A percentile compares a stretch with the other conserved stretches of the same genome.
Conservation (phyloP, 2,329 filamentous ascomycete genomes). For the Penicillium vulpinum region DNA sequence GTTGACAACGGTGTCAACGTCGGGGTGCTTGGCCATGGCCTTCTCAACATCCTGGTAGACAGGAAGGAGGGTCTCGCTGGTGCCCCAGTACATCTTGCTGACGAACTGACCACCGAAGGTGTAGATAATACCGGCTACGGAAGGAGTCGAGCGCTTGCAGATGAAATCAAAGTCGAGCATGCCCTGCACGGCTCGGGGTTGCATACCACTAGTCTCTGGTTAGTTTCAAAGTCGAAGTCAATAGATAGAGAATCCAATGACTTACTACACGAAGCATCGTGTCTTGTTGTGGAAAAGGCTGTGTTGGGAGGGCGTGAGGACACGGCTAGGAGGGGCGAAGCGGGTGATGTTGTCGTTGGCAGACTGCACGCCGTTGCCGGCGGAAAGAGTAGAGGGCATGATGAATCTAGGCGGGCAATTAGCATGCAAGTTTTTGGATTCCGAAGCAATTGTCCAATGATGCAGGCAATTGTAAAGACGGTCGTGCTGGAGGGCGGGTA, state of each 20-base stretch:
- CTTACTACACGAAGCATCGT: conserved; percentile 96
- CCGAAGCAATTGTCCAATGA: not conserved
- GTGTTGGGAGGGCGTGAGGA: conserved; percentile 84
- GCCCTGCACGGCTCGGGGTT: conserved; percentile 87
- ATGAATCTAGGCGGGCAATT: conserved; percentile 33
- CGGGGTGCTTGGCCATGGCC: conserved; percentile 92
- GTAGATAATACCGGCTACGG: conserved; percentile 99
- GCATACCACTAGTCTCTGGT: conserved; percentile 67
- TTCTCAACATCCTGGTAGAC: conserved; percentile 95
- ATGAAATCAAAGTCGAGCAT: conserved; percentile 99
- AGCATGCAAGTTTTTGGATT: conserved; percentile 1
- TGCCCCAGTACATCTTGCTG: conserved; percentile 99
- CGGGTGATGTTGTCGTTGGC: conserved; percentile 99
- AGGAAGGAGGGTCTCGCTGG: conserved; percentile 95
- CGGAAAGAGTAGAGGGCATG: conserved; percentile 58
- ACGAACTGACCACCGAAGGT: conserved; percentile 99
- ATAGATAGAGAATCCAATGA: conserved; percentile 12
- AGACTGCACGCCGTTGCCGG: conserved; percentile 60
- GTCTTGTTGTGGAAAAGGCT: conserved; percentile 99
- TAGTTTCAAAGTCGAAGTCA: conserved; percentile 8
- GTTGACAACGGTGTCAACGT: conserved; percentile 98
- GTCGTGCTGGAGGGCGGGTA: not conserved
- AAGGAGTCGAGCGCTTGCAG: conserved; percentile 96
- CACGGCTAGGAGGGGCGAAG: conserved; percentile 89
- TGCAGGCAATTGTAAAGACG: not conserved